Base-by-base conservation (phyloP, 768 basidiomycete genomes). In the Mycena belliarum region DNA sequence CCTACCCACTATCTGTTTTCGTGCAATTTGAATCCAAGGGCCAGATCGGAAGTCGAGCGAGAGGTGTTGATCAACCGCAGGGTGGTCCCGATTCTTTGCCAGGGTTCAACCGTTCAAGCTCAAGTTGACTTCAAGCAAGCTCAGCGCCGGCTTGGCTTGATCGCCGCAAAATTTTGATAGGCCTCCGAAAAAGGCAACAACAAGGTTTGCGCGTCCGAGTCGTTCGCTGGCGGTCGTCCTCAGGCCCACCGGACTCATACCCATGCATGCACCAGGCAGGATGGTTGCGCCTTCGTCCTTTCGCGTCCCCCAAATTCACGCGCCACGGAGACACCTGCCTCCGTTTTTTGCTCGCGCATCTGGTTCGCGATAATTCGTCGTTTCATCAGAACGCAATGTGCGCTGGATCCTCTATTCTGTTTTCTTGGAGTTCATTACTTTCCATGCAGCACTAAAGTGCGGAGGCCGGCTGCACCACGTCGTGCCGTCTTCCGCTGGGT, bases 181-280 rank as follows among this genome's bases (percentile, higher is more conserved):
- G 12, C 5, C 29, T 15, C 33, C 10, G 16, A 26, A 49, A 38
- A 37, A 25, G 20, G 21, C 20, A 23, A 15, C 33, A 16, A 37
- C n/a, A n/a, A n/a, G n/a, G 7, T 14, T 33, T 35, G n/a, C 32
- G 28, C n/a, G n/a, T n/a, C n/a, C n/a, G 18, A 23, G 16, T 9
- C 37, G 20, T 20, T 52, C 61, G 33, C 29, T 42, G 40, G 42
- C 41, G 51, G 52, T 55, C 48, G 43, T 49, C 35, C 41, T 57
- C 62, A 24, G 38, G 40, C 40, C 40, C 40, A 41, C 40, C 40
- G 23, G 29, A 51, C 32, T 56, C 56, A 52, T 65, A 72, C 72
- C 72, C 73, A 79, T 80, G 80, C 77, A 81, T 82, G 79, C 79
- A 73, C 76, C 70, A 76, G 73, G 74, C 75, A 68, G 74, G 68